Evolutionary conservation across 306 rosid species (phyloP), one percentile per base, ranked within the genome.

Genomic region (Morella rubra): DNA sequence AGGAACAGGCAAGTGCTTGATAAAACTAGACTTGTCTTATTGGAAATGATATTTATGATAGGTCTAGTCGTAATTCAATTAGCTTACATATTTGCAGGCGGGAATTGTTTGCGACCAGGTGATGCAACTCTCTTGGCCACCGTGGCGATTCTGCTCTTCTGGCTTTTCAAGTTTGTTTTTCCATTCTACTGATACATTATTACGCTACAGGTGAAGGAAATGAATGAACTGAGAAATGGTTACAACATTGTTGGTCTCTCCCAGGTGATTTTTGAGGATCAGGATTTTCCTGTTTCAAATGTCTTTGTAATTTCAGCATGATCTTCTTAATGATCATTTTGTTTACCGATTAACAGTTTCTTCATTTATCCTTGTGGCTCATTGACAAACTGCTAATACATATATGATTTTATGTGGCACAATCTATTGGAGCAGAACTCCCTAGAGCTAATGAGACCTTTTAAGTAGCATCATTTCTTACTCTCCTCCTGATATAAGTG

Each of bases 171-270:
- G 52, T 81, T 66, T 60, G 76, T 61, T 54, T 72, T 80, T 50
- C 16, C 58, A 52, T 64, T 76, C 74, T 58, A 81, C 78, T 46
- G 32, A 73, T 54, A 78, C 55, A 53, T 42, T 42, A 51, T 49
- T 9, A 72, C 19, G 45, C 67, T 76, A 52, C 87, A 92, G 99
- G 97, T 92, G 80, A 95, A 90, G 85, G 66, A 89, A 84, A 88
- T 87, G 92, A 74, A 88, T 83, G 88, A 83, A 71, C 88, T 95
- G 81, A 79, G 77, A 41, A 60, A 81, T 44, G 99, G 97, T 45
- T 95, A 89, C 83, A 92, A 88, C 85, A 88, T 95, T 53, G 97
- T 95, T 77, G 99, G 97, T 75, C 97, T 90, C 75, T 92, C 99
- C 71, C 99, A 95, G 96, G 99, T 95, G 84, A 85, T 79, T 66